Percentiles rank a stretch among this genome's conserved stretches.
phyloP scores from a whole-genome alignment of 73 alveolate species.

The Paramecium bursaria region DNA sequence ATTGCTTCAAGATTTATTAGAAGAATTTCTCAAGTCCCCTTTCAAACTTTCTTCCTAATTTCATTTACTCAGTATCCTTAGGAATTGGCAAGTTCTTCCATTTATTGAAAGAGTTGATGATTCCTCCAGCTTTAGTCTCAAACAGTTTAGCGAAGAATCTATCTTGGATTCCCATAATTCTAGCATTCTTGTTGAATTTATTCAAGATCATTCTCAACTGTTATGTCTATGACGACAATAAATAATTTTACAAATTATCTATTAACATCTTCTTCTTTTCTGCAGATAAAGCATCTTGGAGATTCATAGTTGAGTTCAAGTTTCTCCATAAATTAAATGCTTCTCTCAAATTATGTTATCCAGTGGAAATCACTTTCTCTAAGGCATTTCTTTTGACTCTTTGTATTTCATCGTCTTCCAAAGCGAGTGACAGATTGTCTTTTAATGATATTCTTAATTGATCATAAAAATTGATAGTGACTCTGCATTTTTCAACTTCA shows the following conservation, averaged over 20 bases:
- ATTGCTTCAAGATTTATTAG: not conserved
- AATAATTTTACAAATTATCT: not conserved
- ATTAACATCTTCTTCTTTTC: slow-evolving; percentile 37
- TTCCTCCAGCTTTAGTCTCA: slow-evolving; percentile 42
- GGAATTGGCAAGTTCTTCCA: slow-evolving; percentile 56
- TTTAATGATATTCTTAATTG: not conserved
- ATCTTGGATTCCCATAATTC: slow-evolving; percentile 1
- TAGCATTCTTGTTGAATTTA: slow-evolving; percentile 32
- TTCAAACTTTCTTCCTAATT: slow-evolving; percentile 47
- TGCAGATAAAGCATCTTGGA: slow-evolving; percentile 25
- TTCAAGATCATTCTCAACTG: slow-evolving; percentile 15
- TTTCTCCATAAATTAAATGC: slow-evolving; percentile 14
- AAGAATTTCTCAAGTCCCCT: slow-evolving; percentile 3
- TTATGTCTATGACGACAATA: not conserved
- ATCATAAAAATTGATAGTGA: not conserved
- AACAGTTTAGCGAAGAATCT: slow-evolving; percentile 54
- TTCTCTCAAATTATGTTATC: slow-evolving; percentile 5
- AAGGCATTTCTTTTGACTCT: slow-evolving; percentile 16
- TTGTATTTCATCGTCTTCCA: slow-evolving; percentile 5
- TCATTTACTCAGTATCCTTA: slow-evolving; percentile 12
- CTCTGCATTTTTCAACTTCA: slow-evolving; percentile 43
- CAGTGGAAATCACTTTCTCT: not conserved
- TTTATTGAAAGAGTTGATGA: slow-evolving; percentile 24
- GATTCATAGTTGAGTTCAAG: not conserved
- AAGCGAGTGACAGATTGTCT: not conserved